phyloP scores from a whole-genome alignment of 805 yeast genomes.

The Vanderwaltozyma polyspora region DNA sequence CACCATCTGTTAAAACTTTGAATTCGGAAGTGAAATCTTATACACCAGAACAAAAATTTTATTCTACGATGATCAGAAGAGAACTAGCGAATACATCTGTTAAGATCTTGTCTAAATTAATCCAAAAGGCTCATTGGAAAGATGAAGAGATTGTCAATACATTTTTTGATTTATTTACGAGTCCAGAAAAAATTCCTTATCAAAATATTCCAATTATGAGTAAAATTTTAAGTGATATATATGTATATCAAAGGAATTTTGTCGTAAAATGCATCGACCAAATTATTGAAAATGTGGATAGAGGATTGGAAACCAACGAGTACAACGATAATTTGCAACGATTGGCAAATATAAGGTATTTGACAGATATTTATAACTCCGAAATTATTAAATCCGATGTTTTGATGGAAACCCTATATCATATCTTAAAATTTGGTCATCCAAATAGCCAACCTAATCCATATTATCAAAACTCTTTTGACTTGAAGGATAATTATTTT shows the following conservation, averaged over 20 bases:
- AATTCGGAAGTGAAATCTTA: conserved; percentile 17
- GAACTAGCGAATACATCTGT: conserved; percentile 35
- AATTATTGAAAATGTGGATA: conserved; percentile 47
- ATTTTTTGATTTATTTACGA: conserved; percentile 35
- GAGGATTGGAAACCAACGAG: conserved; percentile 57
- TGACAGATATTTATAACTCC: conserved; percentile 45
- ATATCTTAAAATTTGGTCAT: conserved; percentile 56
- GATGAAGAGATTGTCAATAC: conserved; percentile 28
- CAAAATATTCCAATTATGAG: conserved; percentile 45
- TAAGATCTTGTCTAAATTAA: conserved; percentile 27
- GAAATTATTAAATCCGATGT: conserved; percentile 36
- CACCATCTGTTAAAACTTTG: conserved; percentile 36
- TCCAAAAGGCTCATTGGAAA: conserved; percentile 38
- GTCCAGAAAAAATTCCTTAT: conserved; percentile 51
- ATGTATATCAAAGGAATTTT: conserved; percentile 30
- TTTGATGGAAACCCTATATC: conserved; percentile 42
- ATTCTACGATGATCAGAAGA: conserved; percentile 38
- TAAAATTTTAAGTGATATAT: conserved; percentile 31
- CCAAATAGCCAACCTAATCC: conserved; percentile 45
- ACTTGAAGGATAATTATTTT: conserved; percentile 58
- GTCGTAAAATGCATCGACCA: conserved; percentile 45
- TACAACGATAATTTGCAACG: conserved; percentile 49
- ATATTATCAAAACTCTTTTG: conserved; percentile 34
- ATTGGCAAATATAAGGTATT: conserved; percentile 46
- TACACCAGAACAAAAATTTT: conserved; percentile 38